Evolutionary conservation across 306 rosid genomes (phyloP), one percentile per base, ranked within the genome.

Genomic region (Trifolium fragiferum): DNA sequence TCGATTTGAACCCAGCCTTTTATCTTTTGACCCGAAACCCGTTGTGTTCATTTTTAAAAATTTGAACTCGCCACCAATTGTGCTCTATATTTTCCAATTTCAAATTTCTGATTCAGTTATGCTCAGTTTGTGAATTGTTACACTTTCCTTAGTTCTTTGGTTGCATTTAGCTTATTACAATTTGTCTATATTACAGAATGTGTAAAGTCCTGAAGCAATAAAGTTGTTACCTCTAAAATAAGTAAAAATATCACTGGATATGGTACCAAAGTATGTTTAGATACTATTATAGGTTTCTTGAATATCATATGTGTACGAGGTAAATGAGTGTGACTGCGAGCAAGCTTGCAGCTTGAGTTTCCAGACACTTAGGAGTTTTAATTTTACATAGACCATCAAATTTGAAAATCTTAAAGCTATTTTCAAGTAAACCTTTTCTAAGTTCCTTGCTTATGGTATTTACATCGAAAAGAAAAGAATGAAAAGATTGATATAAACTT

Each of bases 351-450:
- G 6, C 23, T 46, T 68, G 27, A n/a, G 44, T 30, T 68, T 30
- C 18, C 16, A 4, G 54, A 64, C 30, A 37, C 6, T 10, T 44
- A 11, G 3, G 7, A 21, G 53, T 40, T 40, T 41, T 19, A 21
- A 8, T 40, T 40, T 41, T 19, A 21, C 5, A 30, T 27, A 47
- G 60, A 27, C 44, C 0, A 15, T 23, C 43, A 49, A n/a, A 5
- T 47, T 68, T 47, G n/a, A n/a, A n/a, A 68, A 54, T 11, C 46
- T 46, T 32, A 41, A 80, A 64, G 44, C 53, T 43, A 27, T 10
- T 80, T 54, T 20, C 1, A 4, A 72, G 66, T 40, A 69, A 81
- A 32, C 53, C 32, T 4, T 6, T 47, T 64, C 55, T 32, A 81
- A 44, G 5, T 64, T 80, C 23, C 21, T 60, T 16, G 57, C 21